phyloP scores from a whole-genome alignment of 805 yeast species.

The Nakazawaea ishiwadae region DNA sequence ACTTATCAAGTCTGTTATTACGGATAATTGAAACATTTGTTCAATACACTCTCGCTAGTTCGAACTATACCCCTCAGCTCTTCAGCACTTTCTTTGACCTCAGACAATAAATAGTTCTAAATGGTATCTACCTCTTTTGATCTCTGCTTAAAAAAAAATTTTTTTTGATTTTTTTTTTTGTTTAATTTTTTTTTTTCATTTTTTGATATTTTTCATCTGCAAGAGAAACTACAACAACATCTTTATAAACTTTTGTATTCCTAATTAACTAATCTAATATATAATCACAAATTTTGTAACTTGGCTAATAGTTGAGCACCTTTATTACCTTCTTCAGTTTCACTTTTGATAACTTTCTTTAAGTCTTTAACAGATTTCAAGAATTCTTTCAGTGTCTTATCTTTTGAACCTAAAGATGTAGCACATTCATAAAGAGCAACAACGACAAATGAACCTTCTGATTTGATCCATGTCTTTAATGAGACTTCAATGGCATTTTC shows the following conservation, averaged over 20 bases:
- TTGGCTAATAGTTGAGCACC: constrained; percentile 54
- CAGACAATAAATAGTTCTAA: too few relatives aligned
- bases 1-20: constrained; percentile 78
- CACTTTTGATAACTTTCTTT: constrained; percentile 38
- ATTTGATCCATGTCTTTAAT: constrained; percentile 63
- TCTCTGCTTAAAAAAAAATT: too few relatives aligned
- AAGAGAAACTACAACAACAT: too few relatives aligned
- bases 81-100: too few relatives aligned
- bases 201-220: too few relatives aligned
- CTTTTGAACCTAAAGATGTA: constrained; percentile 33
- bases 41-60: too few relatives aligned
- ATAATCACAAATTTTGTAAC: constrained; percentile 17
- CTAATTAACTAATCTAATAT: background rate
- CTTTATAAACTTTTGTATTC: too few relatives aligned
- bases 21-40: constrained; percentile 84
- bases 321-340: constrained; percentile 48
- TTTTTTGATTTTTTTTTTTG: too few relatives aligned
- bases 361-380: constrained; percentile 48
- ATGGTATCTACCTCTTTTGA: too few relatives aligned
- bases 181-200: too few relatives aligned
- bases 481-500: constrained; percentile 48
- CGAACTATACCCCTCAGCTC: too few relatives aligned
- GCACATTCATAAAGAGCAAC: constrained; percentile 75
- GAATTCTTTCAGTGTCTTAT: constrained; percentile 40
- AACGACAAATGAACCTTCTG: constrained; percentile 73